Percentiles rank a stretch among this genome's conserved stretches.
phyloP scores from a whole-genome alignment of 208 protist species.

The Trypanosoma melophagium region DNA sequence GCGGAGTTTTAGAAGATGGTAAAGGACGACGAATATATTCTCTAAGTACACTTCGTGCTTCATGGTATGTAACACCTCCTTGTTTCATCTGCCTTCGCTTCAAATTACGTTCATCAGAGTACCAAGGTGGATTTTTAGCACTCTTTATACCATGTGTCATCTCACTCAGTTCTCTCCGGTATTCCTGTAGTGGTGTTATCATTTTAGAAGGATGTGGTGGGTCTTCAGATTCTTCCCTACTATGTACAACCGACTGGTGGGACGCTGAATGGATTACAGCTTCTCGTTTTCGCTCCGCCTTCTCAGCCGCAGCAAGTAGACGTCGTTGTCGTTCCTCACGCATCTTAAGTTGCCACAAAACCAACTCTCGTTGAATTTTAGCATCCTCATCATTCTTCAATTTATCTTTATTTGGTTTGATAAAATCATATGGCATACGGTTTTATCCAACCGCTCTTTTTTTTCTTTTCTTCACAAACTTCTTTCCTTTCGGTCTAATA shows the following conservation, averaged over 20 bases:
- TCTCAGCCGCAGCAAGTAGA: slow-evolving; percentile 16
- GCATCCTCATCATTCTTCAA: slow-evolving; percentile 13
- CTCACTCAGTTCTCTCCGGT: slow-evolving; percentile 34
- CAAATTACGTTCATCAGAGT: background rate
- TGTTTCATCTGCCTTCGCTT: slow-evolving; percentile 5
- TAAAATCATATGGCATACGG: slow-evolving; percentile 22
- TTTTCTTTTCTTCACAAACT: background rate
- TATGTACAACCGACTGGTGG: background rate
- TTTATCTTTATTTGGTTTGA: slow-evolving; percentile 7
- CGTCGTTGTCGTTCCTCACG: slow-evolving; percentile 33
- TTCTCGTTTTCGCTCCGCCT: slow-evolving; percentile 6
- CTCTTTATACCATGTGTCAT: background rate
- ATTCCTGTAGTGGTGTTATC: slow-evolving; percentile 19
- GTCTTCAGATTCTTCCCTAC: background rate
- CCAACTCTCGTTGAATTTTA: slow-evolving; percentile 31
- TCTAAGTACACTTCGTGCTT: slow-evolving; percentile 32
- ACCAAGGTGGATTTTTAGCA: slow-evolving; percentile 7
- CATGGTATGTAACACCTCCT: slow-evolving; percentile 27
- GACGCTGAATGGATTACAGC: background rate
- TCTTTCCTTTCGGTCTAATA: background rate
- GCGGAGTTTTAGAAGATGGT: background rate
- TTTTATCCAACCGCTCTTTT: background rate
- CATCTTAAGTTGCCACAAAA: slow-evolving; percentile 35
- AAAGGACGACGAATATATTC: slow-evolving; percentile 29
- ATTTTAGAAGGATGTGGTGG: background rate